Conservation (phyloP, 768 basidiomycete genomes). For the Boletus pseudo-olivaceus region DNA sequence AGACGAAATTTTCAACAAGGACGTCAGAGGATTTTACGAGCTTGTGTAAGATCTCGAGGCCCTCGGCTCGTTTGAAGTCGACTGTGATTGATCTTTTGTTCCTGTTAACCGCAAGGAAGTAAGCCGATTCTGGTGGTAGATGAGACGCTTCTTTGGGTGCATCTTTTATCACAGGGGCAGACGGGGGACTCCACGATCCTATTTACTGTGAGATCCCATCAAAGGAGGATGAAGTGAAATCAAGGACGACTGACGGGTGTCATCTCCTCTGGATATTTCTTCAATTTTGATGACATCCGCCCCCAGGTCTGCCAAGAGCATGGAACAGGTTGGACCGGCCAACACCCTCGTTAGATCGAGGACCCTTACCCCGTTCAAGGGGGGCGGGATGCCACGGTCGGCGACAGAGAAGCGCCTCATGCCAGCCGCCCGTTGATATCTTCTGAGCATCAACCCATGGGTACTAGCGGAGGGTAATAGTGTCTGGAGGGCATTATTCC, state of each 20-base stretch:
- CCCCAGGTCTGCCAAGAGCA: constrained; percentile 89
- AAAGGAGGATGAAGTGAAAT: constrained; percentile 8
- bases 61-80: constrained; percentile 78
- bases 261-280: constrained; percentile 77
- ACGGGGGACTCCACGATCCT: constrained; percentile 69
- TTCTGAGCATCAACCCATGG: not conserved
- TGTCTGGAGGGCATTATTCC: not conserved
- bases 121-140: constrained; percentile 87
- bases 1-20: constrained; percentile 84
- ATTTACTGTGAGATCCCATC: constrained; percentile 10
- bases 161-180: constrained; percentile 46
- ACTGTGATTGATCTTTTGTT: constrained; percentile 89
- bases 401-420: constrained; percentile 14
- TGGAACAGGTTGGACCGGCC: constrained; percentile 89
- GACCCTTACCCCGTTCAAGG: constrained; percentile 76
- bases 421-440: not conserved
- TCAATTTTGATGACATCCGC: constrained; percentile 95
- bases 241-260: constrained; percentile 60
- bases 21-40: constrained; percentile 77
- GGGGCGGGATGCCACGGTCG: constrained; percentile 61
- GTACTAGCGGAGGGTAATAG: not conserved
- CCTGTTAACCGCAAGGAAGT: constrained; percentile 85
- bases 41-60: constrained; percentile 68
- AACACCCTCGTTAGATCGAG: constrained; percentile 87
- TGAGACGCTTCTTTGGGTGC: constrained; percentile 54